Percentiles rank a stretch among this genome's conserved stretches.
Conservation (phyloP, 169 alveolate species). For the Plasmodium ovale region DNA sequence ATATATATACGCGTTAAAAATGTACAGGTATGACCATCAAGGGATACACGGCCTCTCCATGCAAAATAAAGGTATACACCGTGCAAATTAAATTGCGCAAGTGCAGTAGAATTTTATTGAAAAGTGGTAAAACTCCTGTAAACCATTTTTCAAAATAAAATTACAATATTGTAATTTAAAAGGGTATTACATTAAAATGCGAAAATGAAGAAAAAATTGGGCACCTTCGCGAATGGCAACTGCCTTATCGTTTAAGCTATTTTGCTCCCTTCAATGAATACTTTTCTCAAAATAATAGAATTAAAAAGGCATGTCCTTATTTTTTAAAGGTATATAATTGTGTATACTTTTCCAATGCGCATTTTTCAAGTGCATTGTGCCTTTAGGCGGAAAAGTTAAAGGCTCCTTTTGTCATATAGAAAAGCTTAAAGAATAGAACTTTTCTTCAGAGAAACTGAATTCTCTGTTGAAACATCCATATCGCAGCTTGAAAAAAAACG, state of each 20-base stretch:
- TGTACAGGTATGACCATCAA: too few relatives aligned
- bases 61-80: too few relatives aligned
- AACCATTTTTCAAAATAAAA: neutral
- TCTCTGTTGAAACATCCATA: neutral
- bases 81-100: too few relatives aligned
- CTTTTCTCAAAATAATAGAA: neutral
- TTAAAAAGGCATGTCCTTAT: neutral
- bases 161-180: neutral
- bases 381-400: conserved; percentile 9
- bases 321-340: too few relatives aligned
- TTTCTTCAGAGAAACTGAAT: neutral
- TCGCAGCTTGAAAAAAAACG: too few relatives aligned
- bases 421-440: neutral
- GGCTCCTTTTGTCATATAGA: neutral
- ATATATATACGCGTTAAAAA: too few relatives aligned
- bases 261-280: neutral
- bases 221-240: neutral
- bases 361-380: neutral
- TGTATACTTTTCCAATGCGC: neutral
- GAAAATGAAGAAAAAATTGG: neutral
- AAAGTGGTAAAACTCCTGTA: neutral
- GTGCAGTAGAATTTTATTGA: neutral
- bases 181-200: conserved; percentile 1
- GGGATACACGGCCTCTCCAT: too few relatives aligned
- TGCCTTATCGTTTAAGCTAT: neutral